Percentiles rank a stretch among this genome's conserved stretches.
Conservation (phyloP, 2,329 filamentous ascomycete species). For the Ophiosphaerella korrae region DNA sequence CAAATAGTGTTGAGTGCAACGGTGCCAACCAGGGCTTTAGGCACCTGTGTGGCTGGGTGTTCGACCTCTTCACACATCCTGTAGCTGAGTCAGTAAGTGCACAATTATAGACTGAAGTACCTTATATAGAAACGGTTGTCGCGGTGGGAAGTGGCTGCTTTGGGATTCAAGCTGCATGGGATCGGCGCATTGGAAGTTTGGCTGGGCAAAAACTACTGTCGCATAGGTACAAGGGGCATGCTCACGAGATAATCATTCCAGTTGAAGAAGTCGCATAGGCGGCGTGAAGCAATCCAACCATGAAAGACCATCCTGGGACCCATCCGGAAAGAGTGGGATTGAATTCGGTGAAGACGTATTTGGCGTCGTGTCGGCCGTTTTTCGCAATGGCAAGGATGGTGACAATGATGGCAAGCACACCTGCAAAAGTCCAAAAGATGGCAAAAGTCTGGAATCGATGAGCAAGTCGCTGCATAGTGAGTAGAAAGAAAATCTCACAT, state of each 20-base stretch:
- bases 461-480: constrained; percentile 26
- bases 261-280: constrained; percentile 77
- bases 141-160: constrained; percentile 22
- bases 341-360: constrained; percentile 71
- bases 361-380: constrained; percentile 66
- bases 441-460: constrained; percentile 63
- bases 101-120: constrained; percentile 16
- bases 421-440: constrained; percentile 76
- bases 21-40: constrained; percentile 72
- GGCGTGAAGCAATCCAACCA: constrained; percentile 72
- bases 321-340: constrained; percentile 69
- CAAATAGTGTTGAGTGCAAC: constrained; percentile 69
- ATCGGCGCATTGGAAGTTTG: constrained; percentile 25
- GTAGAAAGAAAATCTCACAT: constrained; percentile 61
- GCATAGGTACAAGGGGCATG: constrained; percentile 41
- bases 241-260: constrained; percentile 79
- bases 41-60: constrained; percentile 69
- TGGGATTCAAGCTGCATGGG: constrained; percentile 17
- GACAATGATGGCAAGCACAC: constrained; percentile 68
- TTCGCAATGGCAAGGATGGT: constrained; percentile 69
- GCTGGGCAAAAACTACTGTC: constrained; percentile 27
- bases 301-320: constrained; percentile 73
- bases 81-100: constrained; percentile 30
- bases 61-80: constrained; percentile 77
- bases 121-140: constrained; percentile 21